These are phyloP conservation scores for Cucurbita maxima DNA, from an alignment of 306 rosid genomes.

Conservation along the genomic window DNA sequence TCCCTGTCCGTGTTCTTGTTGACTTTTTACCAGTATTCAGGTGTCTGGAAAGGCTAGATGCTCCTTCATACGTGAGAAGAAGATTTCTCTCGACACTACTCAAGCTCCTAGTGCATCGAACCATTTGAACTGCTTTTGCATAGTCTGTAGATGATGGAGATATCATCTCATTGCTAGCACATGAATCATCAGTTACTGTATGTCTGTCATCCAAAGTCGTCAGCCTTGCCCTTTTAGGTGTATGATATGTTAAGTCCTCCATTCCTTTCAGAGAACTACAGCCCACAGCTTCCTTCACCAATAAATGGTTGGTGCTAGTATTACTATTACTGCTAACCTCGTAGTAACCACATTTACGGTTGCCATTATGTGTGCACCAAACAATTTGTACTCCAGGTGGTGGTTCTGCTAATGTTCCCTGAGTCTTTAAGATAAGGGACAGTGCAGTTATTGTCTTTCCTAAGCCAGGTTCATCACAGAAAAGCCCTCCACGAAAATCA, in stretches of 20 bases:
- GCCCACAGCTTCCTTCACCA: constrained; percentile 29
- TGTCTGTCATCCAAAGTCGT: constrained; percentile 18
- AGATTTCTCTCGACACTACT: constrained; percentile 45
- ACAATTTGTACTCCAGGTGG: constrained; percentile 49
- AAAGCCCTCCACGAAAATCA: constrained; percentile 90
- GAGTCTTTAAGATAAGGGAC: constrained; percentile 76
- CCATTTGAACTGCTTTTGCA: constrained; percentile 20
- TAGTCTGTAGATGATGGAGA: constrained; percentile 36
- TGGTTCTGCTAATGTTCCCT: constrained; percentile 57
- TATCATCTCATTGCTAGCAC: constrained; percentile 23
- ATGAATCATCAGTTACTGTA: constrained; percentile 15
- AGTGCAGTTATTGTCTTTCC: constrained; percentile 95
- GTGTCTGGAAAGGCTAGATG: constrained; percentile 18
- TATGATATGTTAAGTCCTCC: constrained; percentile 24
- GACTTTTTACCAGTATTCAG: constrained; percentile 19
- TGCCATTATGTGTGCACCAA: constrained; percentile 66
- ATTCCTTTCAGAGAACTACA: constrained; percentile 21
- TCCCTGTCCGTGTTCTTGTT: constrained; percentile 17
- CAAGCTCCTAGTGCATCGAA: constrained; percentile 39
- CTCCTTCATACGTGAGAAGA: constrained; percentile 27
- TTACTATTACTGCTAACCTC: constrained; percentile 40
- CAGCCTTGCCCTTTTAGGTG: constrained; percentile 51
- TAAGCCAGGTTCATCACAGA: constrained; percentile 96
- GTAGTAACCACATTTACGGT: constrained; percentile 70
- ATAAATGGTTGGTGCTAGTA: constrained; percentile 13